Percentiles rank a stretch among this genome's conserved stretches.
phyloP scores from a whole-genome alignment of 2,329 filamentous ascomycete species.

The Hymenoscyphus fructigenus region DNA sequence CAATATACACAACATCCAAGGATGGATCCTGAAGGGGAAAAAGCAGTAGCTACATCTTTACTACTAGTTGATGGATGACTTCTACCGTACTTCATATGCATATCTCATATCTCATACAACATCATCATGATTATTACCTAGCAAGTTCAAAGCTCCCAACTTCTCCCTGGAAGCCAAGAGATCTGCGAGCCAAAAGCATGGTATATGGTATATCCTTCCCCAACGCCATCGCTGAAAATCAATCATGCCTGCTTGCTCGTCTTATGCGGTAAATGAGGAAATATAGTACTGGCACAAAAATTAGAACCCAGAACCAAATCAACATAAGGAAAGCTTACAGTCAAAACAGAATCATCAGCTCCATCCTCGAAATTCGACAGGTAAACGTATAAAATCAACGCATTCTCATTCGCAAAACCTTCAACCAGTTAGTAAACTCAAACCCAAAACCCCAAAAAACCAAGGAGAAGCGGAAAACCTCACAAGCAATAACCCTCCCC shows the following conservation, averaged over 20 bases:
- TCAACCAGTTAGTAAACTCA: conserved; percentile 8
- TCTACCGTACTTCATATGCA: background rate
- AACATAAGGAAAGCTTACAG: conserved; percentile 50
- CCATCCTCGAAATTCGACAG: conserved; percentile 69
- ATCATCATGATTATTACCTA: background rate
- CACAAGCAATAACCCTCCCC: conserved; percentile 88
- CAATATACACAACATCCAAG: no score
- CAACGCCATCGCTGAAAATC: conserved; percentile 26
- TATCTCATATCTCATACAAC: background rate
- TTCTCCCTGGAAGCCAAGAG: background rate
- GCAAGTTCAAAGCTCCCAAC: background rate
- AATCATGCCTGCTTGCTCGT: conserved; percentile 6
- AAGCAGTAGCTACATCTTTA: background rate
- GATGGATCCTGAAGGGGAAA: background rate
- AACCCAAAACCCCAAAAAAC: conserved; percentile 5
- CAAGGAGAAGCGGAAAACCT: conserved; percentile 35
- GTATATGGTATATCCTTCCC: conserved; percentile 15
- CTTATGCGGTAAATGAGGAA: conserved; percentile 50
- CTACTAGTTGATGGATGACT: background rate
- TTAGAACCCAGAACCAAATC: background rate
- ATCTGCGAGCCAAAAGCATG: background rate
- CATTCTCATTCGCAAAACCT: conserved; percentile 75
- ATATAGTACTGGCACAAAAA: conserved; percentile 52
- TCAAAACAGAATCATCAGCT: conserved; percentile 71
- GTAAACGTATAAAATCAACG: conserved; percentile 81